A percentile compares a stretch with the other conserved stretches of the same genome.
Conservation (phyloP, 2,329 filamentous ascomycete species). For the Ophiostoma sp. region DNA sequence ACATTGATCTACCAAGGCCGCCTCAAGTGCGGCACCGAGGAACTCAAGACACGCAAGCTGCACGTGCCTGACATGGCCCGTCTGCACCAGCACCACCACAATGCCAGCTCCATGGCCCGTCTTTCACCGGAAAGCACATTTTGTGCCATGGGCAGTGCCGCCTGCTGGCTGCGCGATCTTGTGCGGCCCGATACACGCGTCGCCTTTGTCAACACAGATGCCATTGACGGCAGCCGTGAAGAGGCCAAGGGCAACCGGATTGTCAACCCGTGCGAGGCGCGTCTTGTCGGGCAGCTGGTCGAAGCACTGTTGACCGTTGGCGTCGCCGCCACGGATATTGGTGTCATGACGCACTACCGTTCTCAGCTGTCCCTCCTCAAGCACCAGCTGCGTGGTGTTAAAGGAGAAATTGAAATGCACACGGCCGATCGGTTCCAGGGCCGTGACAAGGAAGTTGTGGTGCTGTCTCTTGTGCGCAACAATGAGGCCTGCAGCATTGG, state of each 20-base stretch:
- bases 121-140: conserved; percentile 49
- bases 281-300: conserved; percentile 76
- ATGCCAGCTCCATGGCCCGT: conserved; percentile 18
- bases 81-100: conserved; percentile 60
- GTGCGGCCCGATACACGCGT: conserved; percentile 72
- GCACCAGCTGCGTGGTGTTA: conserved; percentile 60
- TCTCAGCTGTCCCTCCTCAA: conserved; percentile 84
- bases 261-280: conserved; percentile 81
- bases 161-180: conserved; percentile 76
- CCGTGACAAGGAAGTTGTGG: conserved; percentile 88
- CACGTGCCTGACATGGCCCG: conserved; percentile 65
- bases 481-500: conserved; percentile 84
- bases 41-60: conserved; percentile 69
- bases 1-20: conserved; percentile 88
- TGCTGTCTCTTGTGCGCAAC: conserved; percentile 83
- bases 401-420: conserved; percentile 79
- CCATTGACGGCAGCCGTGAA: conserved; percentile 67
- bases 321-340: conserved; percentile 73
- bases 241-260: conserved; percentile 79
- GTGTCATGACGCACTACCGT: conserved; percentile 95
- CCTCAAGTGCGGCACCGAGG: conserved; percentile 82
- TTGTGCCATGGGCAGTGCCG: conserved; percentile 44
- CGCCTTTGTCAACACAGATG: conserved; percentile 87
- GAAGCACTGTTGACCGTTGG: conserved; percentile 74
- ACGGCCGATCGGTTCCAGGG: conserved; percentile 97